Conservation (phyloP, 495 filamentous ascomycete species). For the Penicillium desertorum region DNA sequence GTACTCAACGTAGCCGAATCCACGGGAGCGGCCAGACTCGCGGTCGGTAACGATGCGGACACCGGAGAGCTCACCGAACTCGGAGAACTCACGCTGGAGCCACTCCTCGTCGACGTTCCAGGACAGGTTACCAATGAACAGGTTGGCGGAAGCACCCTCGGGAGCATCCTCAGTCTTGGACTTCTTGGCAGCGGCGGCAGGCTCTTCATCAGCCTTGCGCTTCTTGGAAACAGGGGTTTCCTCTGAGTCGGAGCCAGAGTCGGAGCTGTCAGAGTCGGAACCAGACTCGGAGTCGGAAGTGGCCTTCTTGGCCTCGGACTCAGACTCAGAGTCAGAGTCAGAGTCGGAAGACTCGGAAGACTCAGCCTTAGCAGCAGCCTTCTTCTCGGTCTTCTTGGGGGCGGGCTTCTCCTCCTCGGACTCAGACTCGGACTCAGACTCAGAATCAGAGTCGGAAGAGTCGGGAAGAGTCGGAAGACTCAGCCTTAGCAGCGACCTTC, state of each 20-base stretch:
- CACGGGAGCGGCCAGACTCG: constrained; percentile 79
- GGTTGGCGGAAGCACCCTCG: constrained; percentile 63
- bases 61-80: constrained; percentile 72
- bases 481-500: constrained; percentile 31
- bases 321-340: constrained; percentile 24
- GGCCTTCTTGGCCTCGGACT: constrained; percentile 33
- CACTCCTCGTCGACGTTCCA: constrained; percentile 94
- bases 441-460: constrained; percentile 39
- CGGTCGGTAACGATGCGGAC: constrained; percentile 83
- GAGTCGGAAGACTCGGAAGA: constrained; percentile 24
- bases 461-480: constrained; percentile 41
- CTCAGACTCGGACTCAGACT: constrained; percentile 32
- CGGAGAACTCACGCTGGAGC: constrained; percentile 82
- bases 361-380: constrained; percentile 21
- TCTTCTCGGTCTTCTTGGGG: constrained; percentile 29
- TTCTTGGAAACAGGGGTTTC: constrained; percentile 66
- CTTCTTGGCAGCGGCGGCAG: constrained; percentile 72
- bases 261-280: constrained; percentile 36
- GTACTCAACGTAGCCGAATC: constrained; percentile 97
- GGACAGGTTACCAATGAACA: constrained; percentile 92
- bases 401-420: constrained; percentile 34
- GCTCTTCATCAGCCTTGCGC: constrained; percentile 80
- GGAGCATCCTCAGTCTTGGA: constrained; percentile 70
- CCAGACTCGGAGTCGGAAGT: constrained; percentile 34
- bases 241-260: constrained; percentile 52